Base-by-base conservation (phyloP, 2,329 filamentous ascomycete species). In the Ramularia collo-cygni region DNA sequence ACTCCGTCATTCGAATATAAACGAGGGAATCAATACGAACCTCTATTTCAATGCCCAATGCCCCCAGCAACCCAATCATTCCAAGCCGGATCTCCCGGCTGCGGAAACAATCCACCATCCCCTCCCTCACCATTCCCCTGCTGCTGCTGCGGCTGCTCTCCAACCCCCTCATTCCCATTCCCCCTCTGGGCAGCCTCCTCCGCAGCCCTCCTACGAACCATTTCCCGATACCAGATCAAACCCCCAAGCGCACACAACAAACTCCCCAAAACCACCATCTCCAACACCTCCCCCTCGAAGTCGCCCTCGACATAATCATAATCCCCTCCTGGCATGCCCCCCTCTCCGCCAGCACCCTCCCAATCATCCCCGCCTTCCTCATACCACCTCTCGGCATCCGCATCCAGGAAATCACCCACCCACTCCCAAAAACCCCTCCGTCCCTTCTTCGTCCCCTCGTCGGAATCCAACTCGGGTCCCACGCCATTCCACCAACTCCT, bases 401-500 rank as follows among this genome's bases (percentile, higher is more conserved):
- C 68, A 53, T 85, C 79, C 19, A 95, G 70, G 59, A 95, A 95
- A 44, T 89, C 85, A 45, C 75, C 75, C 38, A 95, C 72, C 89
- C 89, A 96, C 61, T 96, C 88, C 15, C 75, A 75, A 14, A 94
- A 70, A 26, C 44, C 10, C 10, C 21, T 42, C 28, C 45, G 19
- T 8, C 35, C 29, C 26, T 42, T 15, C 0, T 85, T 24, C 21
- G 6, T 10, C 21, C 21, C 21, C 21, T 24, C 21, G 6, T 6
- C n/a, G n/a, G n/a, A n/a, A n/a, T n/a, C 21, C 21, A 6, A 6
- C 21, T 24, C 21, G 10, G 21, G 21, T 24, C 21, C 21, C 47
- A 96, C 69, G 0, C 83, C 88, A 54, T 96, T 96, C 92, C 92
- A 98, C 54, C 86, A 92, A 59, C 87, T 94, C 44, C 89, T 77